Percentiles rank a stretch among this genome's conserved stretches.
phyloP scores from a whole-genome alignment of 2,329 filamentous ascomycete species.

The Pseudocercospora ulei region DNA sequence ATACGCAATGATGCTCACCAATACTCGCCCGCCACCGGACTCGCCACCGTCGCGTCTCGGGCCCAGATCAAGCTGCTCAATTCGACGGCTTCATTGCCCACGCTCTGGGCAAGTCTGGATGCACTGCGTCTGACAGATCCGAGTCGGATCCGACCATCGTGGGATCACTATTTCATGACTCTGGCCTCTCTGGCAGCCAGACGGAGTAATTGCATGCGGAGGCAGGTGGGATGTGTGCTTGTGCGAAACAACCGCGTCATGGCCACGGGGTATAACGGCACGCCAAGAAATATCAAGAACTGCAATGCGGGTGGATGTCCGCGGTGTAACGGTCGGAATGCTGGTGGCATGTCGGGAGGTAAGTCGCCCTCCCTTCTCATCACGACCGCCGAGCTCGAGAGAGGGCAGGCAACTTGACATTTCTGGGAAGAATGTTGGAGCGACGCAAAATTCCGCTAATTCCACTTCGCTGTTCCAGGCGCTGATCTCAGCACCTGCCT shows the following conservation, averaged over 20 bases:
- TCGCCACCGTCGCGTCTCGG: conserved; percentile 67
- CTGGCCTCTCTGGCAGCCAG: conserved; percentile 85
- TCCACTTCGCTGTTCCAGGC: too few relatives aligned
- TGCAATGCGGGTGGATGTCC: conserved; percentile 85
- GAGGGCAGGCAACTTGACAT: too few relatives aligned
- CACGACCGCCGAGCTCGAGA: too few relatives aligned
- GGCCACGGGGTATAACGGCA: conserved; percentile 94
- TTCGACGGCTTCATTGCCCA: conserved; percentile 59
- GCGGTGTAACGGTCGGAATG: conserved; percentile 60
- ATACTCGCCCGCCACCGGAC: conserved; percentile 55
- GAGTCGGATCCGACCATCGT: conserved; percentile 72
- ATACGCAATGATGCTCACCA: conserved; percentile 62
- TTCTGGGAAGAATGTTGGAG: too few relatives aligned
- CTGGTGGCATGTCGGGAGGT: conserved; percentile 49
- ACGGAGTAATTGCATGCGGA: conserved; percentile 95
- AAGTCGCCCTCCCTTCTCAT: too few relatives aligned
- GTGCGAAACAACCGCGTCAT: conserved; percentile 80
- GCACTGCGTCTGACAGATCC: conserved; percentile 67
- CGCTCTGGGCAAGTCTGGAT: conserved; percentile 62
- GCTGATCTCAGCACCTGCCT: conserved; percentile 74
- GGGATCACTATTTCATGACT: conserved; percentile 98
- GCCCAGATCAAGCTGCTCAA: conserved; percentile 83
- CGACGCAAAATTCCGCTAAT: too few relatives aligned
- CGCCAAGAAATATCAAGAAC: conserved; percentile 78
- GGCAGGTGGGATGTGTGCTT: conserved; percentile 86